Percentiles rank a stretch among this genome's conserved stretches.
These are phyloP conservation scores for Melanopsichium pennsylvanicum DNA, from an alignment of 1,284 basidiomycete species.

Conservation along the genomic window DNA sequence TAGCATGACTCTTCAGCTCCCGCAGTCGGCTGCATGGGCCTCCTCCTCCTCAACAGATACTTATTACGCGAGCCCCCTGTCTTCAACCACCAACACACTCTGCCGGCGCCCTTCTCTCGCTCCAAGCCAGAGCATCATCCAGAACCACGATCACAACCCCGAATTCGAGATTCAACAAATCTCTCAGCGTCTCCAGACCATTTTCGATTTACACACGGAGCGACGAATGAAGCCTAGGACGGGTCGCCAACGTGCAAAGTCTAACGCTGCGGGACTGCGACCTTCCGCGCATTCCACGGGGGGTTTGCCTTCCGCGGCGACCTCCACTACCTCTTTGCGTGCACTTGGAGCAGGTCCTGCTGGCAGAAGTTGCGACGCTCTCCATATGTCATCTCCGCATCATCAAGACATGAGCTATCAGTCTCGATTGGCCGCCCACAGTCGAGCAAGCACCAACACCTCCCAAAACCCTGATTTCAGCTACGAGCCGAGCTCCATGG, in stretches of 20 bases:
- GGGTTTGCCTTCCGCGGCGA: slow-evolving; percentile 26
- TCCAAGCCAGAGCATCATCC: slow-evolving; percentile 42
- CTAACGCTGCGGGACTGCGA: slow-evolving; percentile 21
- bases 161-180: slow-evolving; percentile 32
- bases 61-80: neutral
- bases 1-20: slow-evolving; percentile 22
- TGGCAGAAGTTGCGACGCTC: slow-evolving; percentile 38
- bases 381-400: slow-evolving; percentile 13
- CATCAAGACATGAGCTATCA: slow-evolving; percentile 5
- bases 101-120: slow-evolving; percentile 27
- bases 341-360: slow-evolving; percentile 32
- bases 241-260: slow-evolving; percentile 2
- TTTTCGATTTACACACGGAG: slow-evolving; percentile 57
- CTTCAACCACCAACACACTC: slow-evolving; percentile 5
- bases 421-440: slow-evolving; percentile 15
- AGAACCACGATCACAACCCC: slow-evolving; percentile 38
- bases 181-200: slow-evolving; percentile 44
- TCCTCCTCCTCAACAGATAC: slow-evolving; percentile 1
- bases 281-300: slow-evolving; percentile 36
- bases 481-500: neutral
- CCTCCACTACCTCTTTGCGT: slow-evolving; percentile 14
- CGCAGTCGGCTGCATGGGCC: slow-evolving; percentile 19
- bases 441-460: slow-evolving; percentile 15
- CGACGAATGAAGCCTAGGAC: slow-evolving; percentile 50
- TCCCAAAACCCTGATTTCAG: slow-evolving; percentile 1